Percentiles rank a stretch among this genome's conserved stretches.
phyloP scores from a whole-genome alignment of 352 stramenopile genomes.

The Thalassiosira livingstoniorum region DNA sequence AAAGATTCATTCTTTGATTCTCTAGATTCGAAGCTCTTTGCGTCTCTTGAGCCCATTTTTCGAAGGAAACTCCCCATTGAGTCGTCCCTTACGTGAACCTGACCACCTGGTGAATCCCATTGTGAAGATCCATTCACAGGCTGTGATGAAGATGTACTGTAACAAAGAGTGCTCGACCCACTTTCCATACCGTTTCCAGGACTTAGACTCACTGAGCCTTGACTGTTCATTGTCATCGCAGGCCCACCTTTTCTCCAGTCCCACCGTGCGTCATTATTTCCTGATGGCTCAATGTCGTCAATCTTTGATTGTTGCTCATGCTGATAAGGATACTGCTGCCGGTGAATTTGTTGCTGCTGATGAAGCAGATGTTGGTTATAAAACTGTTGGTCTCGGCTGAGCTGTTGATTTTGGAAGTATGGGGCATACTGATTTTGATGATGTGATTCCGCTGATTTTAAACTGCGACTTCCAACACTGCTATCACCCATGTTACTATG shows the following conservation, averaged over 20 bases:
- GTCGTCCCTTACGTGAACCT: background rate
- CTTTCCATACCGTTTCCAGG: background rate
- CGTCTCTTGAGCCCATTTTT: background rate
- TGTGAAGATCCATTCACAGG: background rate
- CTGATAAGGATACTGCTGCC: slow-evolving; percentile 1
- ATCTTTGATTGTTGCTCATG: background rate
- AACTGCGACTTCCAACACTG: background rate
- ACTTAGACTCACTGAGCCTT: background rate
- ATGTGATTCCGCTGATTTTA: too few species aligned
- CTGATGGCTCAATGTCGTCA: background rate
- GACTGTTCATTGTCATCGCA: background rate
- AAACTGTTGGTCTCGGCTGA: too few species aligned
- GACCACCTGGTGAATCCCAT: background rate
- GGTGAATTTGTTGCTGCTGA: too few species aligned
- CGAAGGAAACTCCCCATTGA: slow-evolving; percentile 12
- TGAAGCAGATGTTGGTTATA: too few species aligned
- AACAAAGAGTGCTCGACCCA: slow-evolving; percentile 15
- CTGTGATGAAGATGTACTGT: slow-evolving; percentile 23
- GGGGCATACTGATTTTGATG: too few species aligned
- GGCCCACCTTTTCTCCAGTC: background rate
- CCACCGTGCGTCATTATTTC: background rate
- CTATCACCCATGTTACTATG: background rate
- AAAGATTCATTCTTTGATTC: too few species aligned
- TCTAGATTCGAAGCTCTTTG: background rate
- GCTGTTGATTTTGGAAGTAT: too few species aligned